These are phyloP conservation scores for Pythium dissimile DNA, from an alignment of 352 stramenopile genomes.

Conservation along the genomic window DNA sequence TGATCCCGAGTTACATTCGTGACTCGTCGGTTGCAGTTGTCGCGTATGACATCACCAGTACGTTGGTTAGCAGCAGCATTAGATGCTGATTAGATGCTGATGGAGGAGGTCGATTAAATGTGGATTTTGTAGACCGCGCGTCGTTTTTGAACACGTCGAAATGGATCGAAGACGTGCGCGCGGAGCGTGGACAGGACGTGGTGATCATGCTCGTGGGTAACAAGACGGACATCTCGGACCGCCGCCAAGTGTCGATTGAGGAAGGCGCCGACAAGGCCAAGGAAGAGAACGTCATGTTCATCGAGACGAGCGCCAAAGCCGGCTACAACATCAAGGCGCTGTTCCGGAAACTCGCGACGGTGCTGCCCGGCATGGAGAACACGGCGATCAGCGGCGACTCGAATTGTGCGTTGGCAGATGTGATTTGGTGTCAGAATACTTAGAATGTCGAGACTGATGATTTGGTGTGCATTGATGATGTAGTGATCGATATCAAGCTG, in stretches of 20 bases:
- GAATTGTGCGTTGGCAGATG: conserved; percentile 52
- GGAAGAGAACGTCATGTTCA: conserved; percentile 99
- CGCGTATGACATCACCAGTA: conserved; percentile 99
- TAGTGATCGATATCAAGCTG: conserved; percentile 89
- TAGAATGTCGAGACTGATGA: no score
- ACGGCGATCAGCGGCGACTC: conserved; percentile 85
- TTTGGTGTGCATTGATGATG: neutral
- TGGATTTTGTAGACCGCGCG: conserved; percentile 75
- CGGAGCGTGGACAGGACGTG: conserved; percentile 97
- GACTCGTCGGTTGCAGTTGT: conserved; percentile 99
- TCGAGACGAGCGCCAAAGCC: conserved; percentile 98
- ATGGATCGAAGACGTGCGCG: conserved; percentile 99
- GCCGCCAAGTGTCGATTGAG: conserved; percentile 95
- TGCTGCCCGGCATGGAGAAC: conserved; percentile 95
- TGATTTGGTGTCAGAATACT: neutral
- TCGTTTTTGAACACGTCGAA: conserved; percentile 99
- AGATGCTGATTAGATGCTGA: neutral
- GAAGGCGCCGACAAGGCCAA: conserved; percentile 98
- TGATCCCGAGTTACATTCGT: conserved; percentile 97
- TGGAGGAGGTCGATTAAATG: neutral
- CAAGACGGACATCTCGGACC: conserved; percentile 99
- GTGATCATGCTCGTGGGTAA: conserved; percentile 99
- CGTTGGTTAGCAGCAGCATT: conserved; percentile 11
- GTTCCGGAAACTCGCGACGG: conserved; percentile 98
- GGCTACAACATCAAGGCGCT: conserved; percentile 98